These are phyloP conservation scores for Acacia crassicarpa DNA, from an alignment of 306 rosid genomes.

Conservation along the genomic window DNA sequence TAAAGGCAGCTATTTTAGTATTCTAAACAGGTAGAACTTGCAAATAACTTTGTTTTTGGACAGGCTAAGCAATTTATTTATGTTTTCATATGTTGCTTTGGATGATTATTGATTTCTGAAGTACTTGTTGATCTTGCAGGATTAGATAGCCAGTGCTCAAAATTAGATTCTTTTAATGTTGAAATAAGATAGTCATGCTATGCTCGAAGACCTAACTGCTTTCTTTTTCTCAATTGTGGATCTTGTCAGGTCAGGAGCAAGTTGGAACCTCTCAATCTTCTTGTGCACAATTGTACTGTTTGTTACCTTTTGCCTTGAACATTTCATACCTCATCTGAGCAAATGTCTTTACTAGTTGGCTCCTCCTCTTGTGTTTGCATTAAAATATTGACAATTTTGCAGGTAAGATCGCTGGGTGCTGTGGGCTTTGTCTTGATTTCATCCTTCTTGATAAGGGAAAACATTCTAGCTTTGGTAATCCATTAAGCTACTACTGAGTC, in stretches of 20 bases:
- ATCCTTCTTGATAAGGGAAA: conserved; percentile 92
- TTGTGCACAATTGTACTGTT: conserved; percentile 80
- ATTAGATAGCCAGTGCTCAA: conserved; percentile 7
- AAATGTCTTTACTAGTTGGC: conserved; percentile 7
- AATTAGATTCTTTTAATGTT: conserved; percentile 11
- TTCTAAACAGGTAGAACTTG: conserved; percentile 8
- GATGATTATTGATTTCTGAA: conserved; percentile 17
- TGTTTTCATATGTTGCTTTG: conserved; percentile 1
- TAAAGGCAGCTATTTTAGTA: neutral
- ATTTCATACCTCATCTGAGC: conserved; percentile 13
- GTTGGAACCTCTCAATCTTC: conserved; percentile 81
- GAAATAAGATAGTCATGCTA: neutral
- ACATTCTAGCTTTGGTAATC: conserved; percentile 85
- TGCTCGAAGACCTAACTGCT: neutral
- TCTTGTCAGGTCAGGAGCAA: conserved; percentile 67
- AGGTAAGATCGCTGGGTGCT: conserved; percentile 88
- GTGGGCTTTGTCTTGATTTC: conserved; percentile 81
- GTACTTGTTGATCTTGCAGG: neutral
- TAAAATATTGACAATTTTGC: conserved; percentile 21
- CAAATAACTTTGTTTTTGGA: conserved; percentile 9
- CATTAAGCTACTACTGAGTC: neutral
- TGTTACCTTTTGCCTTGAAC: conserved; percentile 36
- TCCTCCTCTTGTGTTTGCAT: neutral
- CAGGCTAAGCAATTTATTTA: conserved; percentile 9
- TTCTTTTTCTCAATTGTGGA: conserved; percentile 14